Base-by-base conservation (phyloP, 208 protist species). In the Crithidia bombi region DNA sequence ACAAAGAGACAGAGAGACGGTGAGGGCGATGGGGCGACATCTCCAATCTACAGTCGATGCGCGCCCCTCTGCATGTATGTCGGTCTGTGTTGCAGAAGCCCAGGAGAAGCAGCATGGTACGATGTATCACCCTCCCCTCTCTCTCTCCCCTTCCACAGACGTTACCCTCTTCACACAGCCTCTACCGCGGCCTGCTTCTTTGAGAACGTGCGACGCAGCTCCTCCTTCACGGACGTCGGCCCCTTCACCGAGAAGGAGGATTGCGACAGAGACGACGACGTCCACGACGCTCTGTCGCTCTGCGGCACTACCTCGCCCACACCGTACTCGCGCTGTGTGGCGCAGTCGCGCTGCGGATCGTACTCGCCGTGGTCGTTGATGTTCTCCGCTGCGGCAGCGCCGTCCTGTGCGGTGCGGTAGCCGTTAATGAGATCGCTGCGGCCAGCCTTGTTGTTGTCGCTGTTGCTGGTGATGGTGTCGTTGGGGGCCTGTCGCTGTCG, bases 361-460 rank as follows among this genome's bases (percentile, higher is more conserved):
- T 50, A 71, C 64, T 78, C 65, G 43, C 51, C 73, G 11, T 51
- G 58, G 38, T 56, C 47, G 12, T 64, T 35, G 51, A 65, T 56
- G 19, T 63, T 58, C 47, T 25, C 49, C 61, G 63, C 38, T 25
- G 11, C 23, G 11, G 38, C 43, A 1, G 38, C 41, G 43, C 41
- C 10, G 15, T 19, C 6, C 15, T 44, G 15, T 11, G 9, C 6
- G 32, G 14, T 11, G 17, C 28, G 30, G n/a, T 30, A 25, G 15
- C 41, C 43, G n/a, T 54, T 65, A 11, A 41, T 2, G 14, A 14
- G 25, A n/a, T 30, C 3, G 11, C 38, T 25, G 57, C 14, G 25
- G 2, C 9, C 32, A 32, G 26, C 25, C 10, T 52, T 25, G 41
- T 43, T 36, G 23, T n/a, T 49, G 25, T 19, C 17, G 17, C 35